Evolutionary conservation across 2,329 filamentous ascomycete species (phyloP).

Genomic region (Colletotrichum musicola): DNA sequence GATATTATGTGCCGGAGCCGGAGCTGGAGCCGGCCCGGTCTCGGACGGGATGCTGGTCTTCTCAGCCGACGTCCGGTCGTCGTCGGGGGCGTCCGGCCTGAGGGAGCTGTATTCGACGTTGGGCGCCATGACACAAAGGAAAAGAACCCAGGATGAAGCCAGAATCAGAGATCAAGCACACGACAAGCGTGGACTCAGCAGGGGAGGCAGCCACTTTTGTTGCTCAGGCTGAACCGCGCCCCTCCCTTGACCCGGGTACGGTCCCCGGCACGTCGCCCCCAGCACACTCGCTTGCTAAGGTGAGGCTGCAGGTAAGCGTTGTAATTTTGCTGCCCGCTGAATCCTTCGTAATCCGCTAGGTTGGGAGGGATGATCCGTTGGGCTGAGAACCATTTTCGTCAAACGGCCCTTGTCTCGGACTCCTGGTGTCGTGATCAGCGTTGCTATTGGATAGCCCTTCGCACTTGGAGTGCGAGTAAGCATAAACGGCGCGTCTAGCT

Average conservation of each 20-base stretch:
- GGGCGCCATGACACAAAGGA: background rate
- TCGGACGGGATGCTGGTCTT: background rate
- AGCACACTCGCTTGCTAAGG: background rate
- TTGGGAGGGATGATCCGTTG: background rate
- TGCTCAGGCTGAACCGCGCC: background rate
- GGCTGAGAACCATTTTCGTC: background rate
- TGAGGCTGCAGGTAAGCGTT: background rate
- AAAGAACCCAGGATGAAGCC: background rate
- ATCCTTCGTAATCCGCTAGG: conserved; percentile 3
- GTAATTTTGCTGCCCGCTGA: conserved; percentile 16
- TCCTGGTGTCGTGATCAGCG: too few species aligned
- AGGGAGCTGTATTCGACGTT: conserved; percentile 27
- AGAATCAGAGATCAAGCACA: background rate
- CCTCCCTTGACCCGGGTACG: background rate
- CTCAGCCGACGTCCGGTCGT: conserved; percentile 19
- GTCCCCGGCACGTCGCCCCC: conserved; percentile 10
- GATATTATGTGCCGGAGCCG: background rate
- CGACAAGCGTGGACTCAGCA: background rate
- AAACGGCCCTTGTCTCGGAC: background rate
- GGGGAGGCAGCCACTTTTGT: background rate
- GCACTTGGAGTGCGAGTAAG: background rate
- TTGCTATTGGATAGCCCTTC: background rate
- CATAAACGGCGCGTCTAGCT: conserved; percentile 2
- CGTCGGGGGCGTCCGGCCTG: conserved; percentile 1
- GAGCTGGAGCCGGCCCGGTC: background rate